Evolutionary conservation across 2,329 filamentous ascomycete genomes (phyloP), one percentile per base, ranked within the genome.

Genomic region (Cladophialophora bantiana): DNA sequence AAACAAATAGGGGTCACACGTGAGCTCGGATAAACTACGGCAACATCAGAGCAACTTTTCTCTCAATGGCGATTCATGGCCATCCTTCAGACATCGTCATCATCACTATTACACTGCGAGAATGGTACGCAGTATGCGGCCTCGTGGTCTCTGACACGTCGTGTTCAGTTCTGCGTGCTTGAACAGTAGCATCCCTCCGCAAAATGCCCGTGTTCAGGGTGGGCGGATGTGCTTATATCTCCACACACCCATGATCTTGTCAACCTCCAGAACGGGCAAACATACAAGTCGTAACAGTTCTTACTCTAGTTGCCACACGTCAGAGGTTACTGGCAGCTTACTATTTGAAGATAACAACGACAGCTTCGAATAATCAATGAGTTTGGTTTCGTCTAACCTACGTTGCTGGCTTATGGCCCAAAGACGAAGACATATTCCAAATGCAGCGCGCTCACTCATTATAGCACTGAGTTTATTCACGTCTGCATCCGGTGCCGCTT

Each of bases 201-300:
- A 13, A 12, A 31, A 50, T 26, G 20, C 45, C 45, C 42, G 45
- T 50, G 18, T 50, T 3, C 18, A 50, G 45, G 31, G 45, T 13
- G 18, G 13, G 18, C 10, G 20, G 45, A 50, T 50, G 45, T 50
- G 45, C 45, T 50, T 50, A 50, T 50, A 50, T 50, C 45, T 50
- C 45, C 45, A 50, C 45, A 26, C 45, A 31, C 20, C 45, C 45
- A 50, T 50, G 20, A 50, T 26, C 4, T 26, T 50, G 45, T 50
- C 20, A 26, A 26, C 45, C 45, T 26, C 18, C 20, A 48, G 20
- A 20, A 18, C 42, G 7, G 42, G 42, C 42, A 10, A 40, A 48
- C 9, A 20, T 12, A 48, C n/a, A 20, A 20, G 42, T 10, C 36
- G 15, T 31, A 20, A 10, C 15, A 26, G 9, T 50, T 50, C 45